A percentile compares a stretch with the other conserved stretches of the same genome.
phyloP scores from a whole-genome alignment of 2,329 filamentous ascomycete genomes.

The Fusarium annulatum region DNA sequence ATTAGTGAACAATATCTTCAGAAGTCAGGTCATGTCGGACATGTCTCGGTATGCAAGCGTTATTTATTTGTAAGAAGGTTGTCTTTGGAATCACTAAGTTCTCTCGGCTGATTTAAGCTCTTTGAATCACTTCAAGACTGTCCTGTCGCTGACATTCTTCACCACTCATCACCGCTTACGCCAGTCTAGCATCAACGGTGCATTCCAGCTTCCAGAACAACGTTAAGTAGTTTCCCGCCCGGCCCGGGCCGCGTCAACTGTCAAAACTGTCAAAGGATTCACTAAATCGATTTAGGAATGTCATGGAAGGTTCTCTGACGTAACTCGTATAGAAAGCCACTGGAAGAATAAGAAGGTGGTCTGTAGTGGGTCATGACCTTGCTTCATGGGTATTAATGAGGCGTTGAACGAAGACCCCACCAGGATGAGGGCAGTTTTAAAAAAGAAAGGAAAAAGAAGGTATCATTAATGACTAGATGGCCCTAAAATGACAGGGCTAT shows the following conservation, averaged over 20 bases:
- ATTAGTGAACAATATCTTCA: neutral
- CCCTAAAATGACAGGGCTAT: neutral
- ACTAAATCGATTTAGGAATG: neutral
- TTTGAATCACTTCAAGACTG: too few relatives aligned
- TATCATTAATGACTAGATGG: conserved; percentile 8
- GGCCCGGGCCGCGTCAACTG: neutral
- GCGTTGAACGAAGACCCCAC: neutral
- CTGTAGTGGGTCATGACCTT: neutral
- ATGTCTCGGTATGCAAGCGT: neutral
- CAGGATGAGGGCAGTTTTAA: neutral
- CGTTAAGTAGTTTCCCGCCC: neutral
- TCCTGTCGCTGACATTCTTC: accelerated
- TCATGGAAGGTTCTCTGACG: neutral
- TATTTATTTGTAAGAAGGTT: neutral
- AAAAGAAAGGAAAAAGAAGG: neutral
- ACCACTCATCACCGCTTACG: neutral
- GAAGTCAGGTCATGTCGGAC: neutral
- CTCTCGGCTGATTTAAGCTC: too few relatives aligned
- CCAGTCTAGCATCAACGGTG: neutral
- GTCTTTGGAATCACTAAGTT: neutral
- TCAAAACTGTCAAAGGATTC: neutral
- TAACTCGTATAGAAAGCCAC: neutral
- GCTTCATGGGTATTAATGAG: neutral
- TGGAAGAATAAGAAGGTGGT: neutral
- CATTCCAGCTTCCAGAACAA: neutral